Conservation (phyloP, 768 basidiomycete genomes). For the Boletales sp. region DNA sequence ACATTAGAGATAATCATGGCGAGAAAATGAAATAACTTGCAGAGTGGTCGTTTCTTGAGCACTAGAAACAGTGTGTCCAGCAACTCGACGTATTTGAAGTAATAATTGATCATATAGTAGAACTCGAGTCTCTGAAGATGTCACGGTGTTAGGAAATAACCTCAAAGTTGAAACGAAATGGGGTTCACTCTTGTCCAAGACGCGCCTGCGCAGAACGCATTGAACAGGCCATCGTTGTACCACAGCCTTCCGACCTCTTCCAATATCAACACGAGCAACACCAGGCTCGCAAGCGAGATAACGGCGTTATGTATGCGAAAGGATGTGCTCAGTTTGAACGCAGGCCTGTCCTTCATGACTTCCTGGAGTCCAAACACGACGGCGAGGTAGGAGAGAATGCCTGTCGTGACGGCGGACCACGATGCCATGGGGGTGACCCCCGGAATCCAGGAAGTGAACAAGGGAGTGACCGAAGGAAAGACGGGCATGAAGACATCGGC, state of each 20-base stretch:
- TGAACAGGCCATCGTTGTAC: constrained; percentile 67
- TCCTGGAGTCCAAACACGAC: constrained; percentile 79
- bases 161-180: not conserved
- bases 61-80: constrained; percentile 94
- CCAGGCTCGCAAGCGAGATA: constrained; percentile 74
- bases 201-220: constrained; percentile 64
- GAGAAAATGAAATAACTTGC: constrained; percentile 41
- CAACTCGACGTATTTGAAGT: constrained; percentile 94
- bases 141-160: constrained; percentile 2
- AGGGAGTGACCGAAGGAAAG: constrained; percentile 41
- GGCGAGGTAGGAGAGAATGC: constrained; percentile 75
- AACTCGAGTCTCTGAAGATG: constrained; percentile 72
- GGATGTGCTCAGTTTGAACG: constrained; percentile 65
- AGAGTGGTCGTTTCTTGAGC: constrained; percentile 94
- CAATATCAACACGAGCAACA: constrained; percentile 75
- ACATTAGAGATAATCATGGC: not conserved
- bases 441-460: constrained; percentile 61
- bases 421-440: constrained; percentile 84
- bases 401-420: constrained; percentile 55
- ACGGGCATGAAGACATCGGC: not conserved
- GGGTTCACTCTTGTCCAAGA: constrained; percentile 78
- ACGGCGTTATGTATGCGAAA: constrained; percentile 88
- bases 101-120: constrained; percentile 97
- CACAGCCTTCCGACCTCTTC: constrained; percentile 81
- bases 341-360: constrained; percentile 71